phyloP scores from a whole-genome alignment of 2,329 filamentous ascomycete genomes.

The Sphaerostilbella broomeana region DNA sequence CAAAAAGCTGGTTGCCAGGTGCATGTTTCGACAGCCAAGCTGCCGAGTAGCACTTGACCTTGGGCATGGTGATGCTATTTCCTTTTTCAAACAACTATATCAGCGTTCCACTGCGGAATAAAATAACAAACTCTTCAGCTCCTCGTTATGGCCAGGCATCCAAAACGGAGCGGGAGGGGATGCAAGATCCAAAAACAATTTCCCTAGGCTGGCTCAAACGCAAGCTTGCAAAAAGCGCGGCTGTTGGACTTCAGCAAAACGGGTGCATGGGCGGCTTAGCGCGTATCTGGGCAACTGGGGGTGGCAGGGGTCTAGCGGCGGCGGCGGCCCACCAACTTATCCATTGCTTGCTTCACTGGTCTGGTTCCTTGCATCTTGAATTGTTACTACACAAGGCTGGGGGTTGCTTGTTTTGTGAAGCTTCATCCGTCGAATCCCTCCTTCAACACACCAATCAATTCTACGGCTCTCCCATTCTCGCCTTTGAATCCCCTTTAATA shows the following conservation, averaged over 20 bases:
- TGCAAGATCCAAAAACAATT: slow-evolving; percentile 3
- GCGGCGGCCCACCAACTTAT: slow-evolving; percentile 9
- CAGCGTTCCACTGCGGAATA: no score
- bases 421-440: not conserved
- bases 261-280: slow-evolving; percentile 6
- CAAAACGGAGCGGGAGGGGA: slow-evolving; percentile 5
- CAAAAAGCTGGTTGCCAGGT: slow-evolving; percentile 74
- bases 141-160: no score
- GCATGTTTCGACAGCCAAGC: slow-evolving; percentile 76
- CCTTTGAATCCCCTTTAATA: no score
- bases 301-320: slow-evolving; percentile 4
- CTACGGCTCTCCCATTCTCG: not conserved
- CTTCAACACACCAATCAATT: not conserved
- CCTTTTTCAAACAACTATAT: not conserved
- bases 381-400: slow-evolving; percentile 1
- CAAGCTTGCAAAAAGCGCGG: slow-evolving; percentile 14
- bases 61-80: slow-evolving; percentile 59
- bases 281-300: slow-evolving; percentile 12
- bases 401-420: slow-evolving; percentile 2
- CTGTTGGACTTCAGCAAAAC: slow-evolving; percentile 5
- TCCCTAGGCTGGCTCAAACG: slow-evolving; percentile 9
- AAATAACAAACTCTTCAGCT: no score
- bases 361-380: slow-evolving; percentile 12
- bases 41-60: slow-evolving; percentile 78
- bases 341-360: not conserved